Evolutionary conservation across 176 grass and related monocot species (phyloP).

Genomic region (Tillandsia fasciculata): DNA sequence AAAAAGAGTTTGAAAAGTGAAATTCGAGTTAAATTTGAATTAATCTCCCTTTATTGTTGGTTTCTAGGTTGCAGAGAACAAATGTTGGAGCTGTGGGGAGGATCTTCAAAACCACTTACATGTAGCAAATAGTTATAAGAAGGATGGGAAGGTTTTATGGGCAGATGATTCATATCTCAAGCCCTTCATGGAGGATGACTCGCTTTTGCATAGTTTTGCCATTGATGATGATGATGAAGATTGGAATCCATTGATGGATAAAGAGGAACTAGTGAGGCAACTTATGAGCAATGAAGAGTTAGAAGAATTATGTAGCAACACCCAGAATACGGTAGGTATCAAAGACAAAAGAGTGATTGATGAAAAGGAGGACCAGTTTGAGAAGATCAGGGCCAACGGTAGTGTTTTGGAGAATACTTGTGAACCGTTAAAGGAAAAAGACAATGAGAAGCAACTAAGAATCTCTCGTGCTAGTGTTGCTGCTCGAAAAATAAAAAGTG

Average conservation of each 20-base stretch:
- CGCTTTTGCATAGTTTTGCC: slow-evolving; percentile 70
- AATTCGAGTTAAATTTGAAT: not conserved
- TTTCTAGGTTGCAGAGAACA: slow-evolving; percentile 67
- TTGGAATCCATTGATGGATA: slow-evolving; percentile 23
- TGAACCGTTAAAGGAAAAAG: slow-evolving; percentile 16
- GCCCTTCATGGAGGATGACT: slow-evolving; percentile 69
- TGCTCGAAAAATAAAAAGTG: slow-evolving; percentile 53
- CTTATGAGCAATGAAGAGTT: slow-evolving; percentile 16
- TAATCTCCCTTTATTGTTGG: not conserved
- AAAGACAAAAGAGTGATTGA: slow-evolving; percentile 9
- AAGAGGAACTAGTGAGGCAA: slow-evolving; percentile 30
- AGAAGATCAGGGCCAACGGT: slow-evolving; percentile 17
- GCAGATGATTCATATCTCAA: slow-evolving; percentile 61
- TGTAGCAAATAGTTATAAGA: slow-evolving; percentile 16
- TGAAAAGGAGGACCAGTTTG: slow-evolving; percentile 8
- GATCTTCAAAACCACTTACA: slow-evolving; percentile 40
- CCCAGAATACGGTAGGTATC: slow-evolving; percentile 12
- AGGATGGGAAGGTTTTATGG: slow-evolving; percentile 47
- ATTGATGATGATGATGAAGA: slow-evolving; percentile 40
- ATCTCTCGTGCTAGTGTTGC: slow-evolving; percentile 37
- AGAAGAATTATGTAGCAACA: slow-evolving; percentile 5
- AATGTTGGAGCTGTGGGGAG: slow-evolving; percentile 50
- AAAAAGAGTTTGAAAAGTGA: not conserved
- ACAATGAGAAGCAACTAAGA: slow-evolving; percentile 44
- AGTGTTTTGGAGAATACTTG: not conserved